Percentiles rank a stretch among this genome's conserved stretches.
Evolutionary conservation across 495 filamentous ascomycete genomes (phyloP).

Genomic region (Cercophora samala): DNA sequence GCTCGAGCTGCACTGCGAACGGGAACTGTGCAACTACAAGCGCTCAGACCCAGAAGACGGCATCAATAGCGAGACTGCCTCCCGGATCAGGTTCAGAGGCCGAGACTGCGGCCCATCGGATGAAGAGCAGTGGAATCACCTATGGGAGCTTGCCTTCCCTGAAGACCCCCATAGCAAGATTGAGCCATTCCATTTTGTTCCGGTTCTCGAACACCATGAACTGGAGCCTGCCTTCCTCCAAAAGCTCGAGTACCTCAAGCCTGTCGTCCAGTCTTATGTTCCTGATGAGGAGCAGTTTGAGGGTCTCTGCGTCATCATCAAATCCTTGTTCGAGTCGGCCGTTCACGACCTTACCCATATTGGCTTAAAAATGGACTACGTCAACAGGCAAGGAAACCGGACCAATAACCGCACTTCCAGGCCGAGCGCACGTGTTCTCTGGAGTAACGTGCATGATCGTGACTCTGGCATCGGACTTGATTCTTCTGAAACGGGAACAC

Average conservation of each 20-base stretch:
- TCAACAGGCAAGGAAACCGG: slow-evolving; percentile 1
- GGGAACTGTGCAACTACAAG: slow-evolving; percentile 7
- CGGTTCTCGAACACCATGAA: slow-evolving; percentile 9
- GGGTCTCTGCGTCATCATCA: neutral
- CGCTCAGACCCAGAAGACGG: slow-evolving; percentile 14
- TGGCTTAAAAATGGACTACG: slow-evolving; percentile 2
- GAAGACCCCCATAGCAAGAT: neutral
- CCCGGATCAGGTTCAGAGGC: neutral
- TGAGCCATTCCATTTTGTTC: neutral
- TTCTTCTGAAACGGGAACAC: slow-evolving; percentile 3
- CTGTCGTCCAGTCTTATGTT: slow-evolving; percentile 1
- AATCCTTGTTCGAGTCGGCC: slow-evolving; percentile 1
- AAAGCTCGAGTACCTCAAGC: slow-evolving; percentile 3
- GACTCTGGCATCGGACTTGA: slow-evolving; percentile 5
- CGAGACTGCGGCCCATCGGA: slow-evolving; percentile 7
- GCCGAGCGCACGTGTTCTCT: neutral
- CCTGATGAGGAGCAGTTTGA: neutral
- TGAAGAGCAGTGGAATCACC: slow-evolving; percentile 7
- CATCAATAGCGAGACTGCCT: slow-evolving; percentile 7
- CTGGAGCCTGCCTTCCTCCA: neutral
- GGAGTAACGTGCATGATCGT: neutral
- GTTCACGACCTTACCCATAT: neutral
- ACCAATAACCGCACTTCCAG: neutral
- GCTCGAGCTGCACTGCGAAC: slow-evolving; percentile 3
- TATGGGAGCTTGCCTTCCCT: slow-evolving; percentile 7